Evolutionary conservation across 352 stramenopile genomes (phyloP), one percentile per base, ranked within the genome.

Genomic region (Phytophthora aleatoria): DNA sequence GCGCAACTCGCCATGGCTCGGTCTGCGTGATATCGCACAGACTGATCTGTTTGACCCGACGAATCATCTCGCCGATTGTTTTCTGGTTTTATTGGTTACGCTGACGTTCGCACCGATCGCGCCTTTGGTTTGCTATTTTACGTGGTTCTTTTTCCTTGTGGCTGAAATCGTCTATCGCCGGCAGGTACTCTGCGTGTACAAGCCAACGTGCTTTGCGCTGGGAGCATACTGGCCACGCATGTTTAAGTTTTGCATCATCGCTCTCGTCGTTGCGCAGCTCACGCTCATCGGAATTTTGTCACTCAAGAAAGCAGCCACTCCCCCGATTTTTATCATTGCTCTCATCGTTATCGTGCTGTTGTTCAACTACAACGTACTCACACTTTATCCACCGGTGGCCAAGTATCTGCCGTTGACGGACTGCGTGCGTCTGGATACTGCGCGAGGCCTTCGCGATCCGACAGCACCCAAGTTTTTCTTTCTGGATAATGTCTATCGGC

Each of bases 91-190:
- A 61, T 74, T 94, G 11, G 67, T 94, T 30, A 91, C 81, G 43
- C 44, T 94, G 31, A 92, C 83, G n/a, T 94, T 94, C 41, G 74
- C 82, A 42, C 73, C 84, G 8, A 94, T 94, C 33, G 83, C 86
- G 13, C 86, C 86, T 39, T 69, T 94, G 28, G 76, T 90, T 30
- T 91, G 83, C 49, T 92, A 90, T 57, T 91, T 94, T 54, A 85
- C 77, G 0, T 80, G 71, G 43, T 78, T 76, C n/a, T 94, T 81
- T 67, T 94, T 94, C 55, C 48, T 89, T 7, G 30, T 83, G 33
- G 81, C 82, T 3, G 84, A 94, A 49, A 49, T 87, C 16, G 71
- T 92, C 3, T 94, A 92, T 43, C 82, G 83, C 2, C 82, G 80
- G 20, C 81, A 92, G 44, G 71, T 91, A 20, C 43, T 94, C 26